phyloP scores from a whole-genome alignment of 2,329 filamentous ascomycete genomes.

The Colletotrichum spinosum region DNA sequence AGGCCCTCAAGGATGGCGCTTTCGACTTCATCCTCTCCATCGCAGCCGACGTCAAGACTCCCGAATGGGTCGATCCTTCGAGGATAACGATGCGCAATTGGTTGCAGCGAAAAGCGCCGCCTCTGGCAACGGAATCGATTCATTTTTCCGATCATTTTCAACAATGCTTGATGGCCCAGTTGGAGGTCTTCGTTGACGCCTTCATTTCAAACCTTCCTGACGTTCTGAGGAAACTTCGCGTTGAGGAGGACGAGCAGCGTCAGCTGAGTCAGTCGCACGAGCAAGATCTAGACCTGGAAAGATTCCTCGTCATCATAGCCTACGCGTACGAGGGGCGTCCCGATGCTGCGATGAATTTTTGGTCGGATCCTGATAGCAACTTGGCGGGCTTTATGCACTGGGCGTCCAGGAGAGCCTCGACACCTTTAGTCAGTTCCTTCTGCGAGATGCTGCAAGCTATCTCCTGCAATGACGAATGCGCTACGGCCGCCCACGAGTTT shows the following conservation, averaged over 20 bases:
- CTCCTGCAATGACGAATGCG: conserved; percentile 84
- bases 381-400: conserved; percentile 95
- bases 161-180: conserved; percentile 77
- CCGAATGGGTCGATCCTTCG: conserved; percentile 89
- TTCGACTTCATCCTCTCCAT: conserved; percentile 92
- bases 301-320: conserved; percentile 91
- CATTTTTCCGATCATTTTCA: conserved; percentile 80
- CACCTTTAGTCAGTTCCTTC: conserved; percentile 94
- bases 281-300: conserved; percentile 81
- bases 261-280: conserved; percentile 74
- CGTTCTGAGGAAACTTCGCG: conserved; percentile 84
- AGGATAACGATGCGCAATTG: conserved; percentile 85
- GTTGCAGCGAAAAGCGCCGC: conserved; percentile 82
- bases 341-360: conserved; percentile 89
- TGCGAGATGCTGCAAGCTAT: conserved; percentile 96
- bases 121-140: conserved; percentile 74
- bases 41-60: conserved; percentile 81
- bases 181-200: conserved; percentile 89
- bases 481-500: conserved; percentile 88
- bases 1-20: conserved; percentile 86
- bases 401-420: conserved; percentile 95
- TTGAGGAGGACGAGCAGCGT: conserved; percentile 90
- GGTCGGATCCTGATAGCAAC: conserved; percentile 92
- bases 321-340: conserved; percentile 89
- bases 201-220: conserved; percentile 97